Evolutionary conservation across 2,329 filamentous ascomycete species (phyloP).

Genomic region (Achaetomium macrosporum): DNA sequence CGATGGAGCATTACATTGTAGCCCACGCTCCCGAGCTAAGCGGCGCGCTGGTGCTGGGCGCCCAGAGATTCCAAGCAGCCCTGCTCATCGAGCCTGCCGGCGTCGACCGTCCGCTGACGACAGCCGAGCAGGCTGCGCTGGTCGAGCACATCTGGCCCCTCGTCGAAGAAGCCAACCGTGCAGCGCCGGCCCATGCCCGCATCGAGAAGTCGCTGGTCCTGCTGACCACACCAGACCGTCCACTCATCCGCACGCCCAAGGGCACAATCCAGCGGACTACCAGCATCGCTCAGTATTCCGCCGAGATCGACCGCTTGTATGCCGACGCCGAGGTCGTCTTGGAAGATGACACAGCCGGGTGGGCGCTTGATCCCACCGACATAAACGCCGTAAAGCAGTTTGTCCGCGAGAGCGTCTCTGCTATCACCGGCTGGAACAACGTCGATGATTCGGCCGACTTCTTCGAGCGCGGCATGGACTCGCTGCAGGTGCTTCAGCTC

Average conservation of each 20-base stretch:
- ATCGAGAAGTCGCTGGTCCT: neutral
- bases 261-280: neutral
- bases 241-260: neutral
- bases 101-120: neutral
- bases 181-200: neutral
- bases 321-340: neutral
- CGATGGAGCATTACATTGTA: slow-evolving; percentile 24
- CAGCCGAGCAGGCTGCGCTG: neutral
- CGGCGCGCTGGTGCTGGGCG: neutral
- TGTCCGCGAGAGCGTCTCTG: neutral
- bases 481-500: slow-evolving; percentile 2
- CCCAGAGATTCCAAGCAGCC: neutral
- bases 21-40: neutral
- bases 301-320: neutral
- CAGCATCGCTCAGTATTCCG: neutral
- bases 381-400: neutral
- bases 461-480: slow-evolving; percentile 1
- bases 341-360: neutral
- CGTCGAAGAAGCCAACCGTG: neutral
- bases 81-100: neutral
- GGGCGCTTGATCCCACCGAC: neutral
- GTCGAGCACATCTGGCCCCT: neutral
- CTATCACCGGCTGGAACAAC: neutral
- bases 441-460: neutral
- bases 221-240: neutral